These are phyloP conservation scores for Citrullus amarus DNA, from an alignment of 306 rosid species.

Conservation along the genomic window DNA sequence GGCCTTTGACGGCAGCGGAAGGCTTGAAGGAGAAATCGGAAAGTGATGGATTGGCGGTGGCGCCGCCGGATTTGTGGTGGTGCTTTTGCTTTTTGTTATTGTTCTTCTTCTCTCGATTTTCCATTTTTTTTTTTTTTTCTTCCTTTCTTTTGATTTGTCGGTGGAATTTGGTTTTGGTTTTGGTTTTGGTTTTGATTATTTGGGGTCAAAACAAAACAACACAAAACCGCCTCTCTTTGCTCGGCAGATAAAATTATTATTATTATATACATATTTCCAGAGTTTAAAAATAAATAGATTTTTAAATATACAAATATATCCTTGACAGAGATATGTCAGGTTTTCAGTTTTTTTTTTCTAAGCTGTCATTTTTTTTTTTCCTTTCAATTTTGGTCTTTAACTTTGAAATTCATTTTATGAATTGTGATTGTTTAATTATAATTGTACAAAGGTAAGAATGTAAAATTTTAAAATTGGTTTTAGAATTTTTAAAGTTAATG, in stretches of 20 bases:
- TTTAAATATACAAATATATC: too few relatives aligned
- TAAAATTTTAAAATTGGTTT: too few relatives aligned
- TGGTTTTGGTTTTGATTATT: background rate
- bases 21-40: conserved; percentile 91
- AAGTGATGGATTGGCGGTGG: conserved; percentile 33
- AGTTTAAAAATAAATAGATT: too few relatives aligned
- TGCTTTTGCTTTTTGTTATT: conserved; percentile 83
- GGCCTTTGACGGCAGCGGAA: conserved; percentile 76
- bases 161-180: background rate
- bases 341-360: too few relatives aligned
- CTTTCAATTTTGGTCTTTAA: too few relatives aligned
- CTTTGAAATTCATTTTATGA: too few relatives aligned
- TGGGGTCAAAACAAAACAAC: background rate
- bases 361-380: too few relatives aligned
- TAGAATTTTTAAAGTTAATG: too few relatives aligned
- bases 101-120: conserved; percentile 34
- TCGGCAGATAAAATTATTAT: background rate
- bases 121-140: conserved; percentile 14
- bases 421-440: too few relatives aligned
- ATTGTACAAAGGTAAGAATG: too few relatives aligned
- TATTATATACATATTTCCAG: too few relatives aligned
- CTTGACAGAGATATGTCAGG: too few relatives aligned
- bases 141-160: background rate
- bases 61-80: conserved; percentile 59
- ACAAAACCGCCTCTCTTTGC: background rate